Base-by-base conservation (phyloP, 2,329 filamentous ascomycete genomes). In the Zymoseptoria brevis region DNA sequence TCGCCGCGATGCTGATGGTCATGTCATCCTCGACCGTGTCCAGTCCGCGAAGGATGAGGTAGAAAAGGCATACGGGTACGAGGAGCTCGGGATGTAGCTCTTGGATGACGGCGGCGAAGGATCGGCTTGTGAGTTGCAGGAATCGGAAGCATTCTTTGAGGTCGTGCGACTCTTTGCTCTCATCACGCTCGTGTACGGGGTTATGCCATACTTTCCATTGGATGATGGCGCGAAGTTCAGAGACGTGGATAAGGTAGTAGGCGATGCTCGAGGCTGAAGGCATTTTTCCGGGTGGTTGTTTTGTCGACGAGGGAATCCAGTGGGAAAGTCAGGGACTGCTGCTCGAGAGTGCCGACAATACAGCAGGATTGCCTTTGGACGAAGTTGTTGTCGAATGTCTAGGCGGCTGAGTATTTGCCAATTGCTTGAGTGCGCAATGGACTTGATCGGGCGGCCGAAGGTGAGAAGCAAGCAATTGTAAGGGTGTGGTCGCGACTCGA, bases 21-120 rank as follows among this genome's bases (percentile, higher is more conserved):
- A 96, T 97, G 75, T 99, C 94, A 80, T 99, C 94, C 77, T 99
- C 94, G 61, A 99, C 89, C n/a, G 94, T 99, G 75, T 99, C 94
- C 55, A 99, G 83, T 53, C 90, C 94, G 62, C 94, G 89, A 57
- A 99, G 82, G 56, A 90, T 84, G 26, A 99, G 84, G 78, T 99
- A 99, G 81, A 99, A 99, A 8, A 97, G 80, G 58, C 87, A 86
- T 52, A 97, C 83, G 22, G 94, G 91, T 49, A 96, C 84, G 41
- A 97, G 84, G 30, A 99, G 85, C 76, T 99, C 93, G 0, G 91
- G 91, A 72, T 96, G 92, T 50, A 99, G 83, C 77, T 99, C 94
- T 76, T 96, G 86, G 65, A 99, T 99, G 72, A 99, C 94, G 53
- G 90, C 82, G 56, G 87, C 81, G 75, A 99, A 99, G 74, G 91